phyloP scores from a whole-genome alignment of 805 yeast genomes.

The Candida manassasensis region DNA sequence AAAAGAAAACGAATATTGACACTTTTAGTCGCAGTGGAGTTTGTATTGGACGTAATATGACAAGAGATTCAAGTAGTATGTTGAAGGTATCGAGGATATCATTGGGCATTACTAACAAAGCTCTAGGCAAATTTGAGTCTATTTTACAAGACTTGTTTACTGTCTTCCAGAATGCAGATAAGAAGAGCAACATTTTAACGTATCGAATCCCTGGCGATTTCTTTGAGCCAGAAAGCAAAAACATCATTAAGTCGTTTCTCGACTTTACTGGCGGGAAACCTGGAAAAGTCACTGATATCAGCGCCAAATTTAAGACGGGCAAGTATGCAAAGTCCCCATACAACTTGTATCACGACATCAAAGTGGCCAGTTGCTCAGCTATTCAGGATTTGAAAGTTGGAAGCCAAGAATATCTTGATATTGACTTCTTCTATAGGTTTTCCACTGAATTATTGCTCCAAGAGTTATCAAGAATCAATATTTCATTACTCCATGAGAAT shows the following conservation, averaged over 20 bases:
- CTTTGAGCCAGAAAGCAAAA: slow-evolving; percentile 40
- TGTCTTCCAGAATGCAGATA: slow-evolving; percentile 25
- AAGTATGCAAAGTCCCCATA: slow-evolving; percentile 47
- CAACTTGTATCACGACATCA: slow-evolving; percentile 62
- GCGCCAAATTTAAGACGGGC: slow-evolving; percentile 30
- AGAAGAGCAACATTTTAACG: slow-evolving; percentile 15
- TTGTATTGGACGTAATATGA: slow-evolving; percentile 2
- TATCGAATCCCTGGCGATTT: slow-evolving; percentile 41
- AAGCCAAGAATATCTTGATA: slow-evolving; percentile 41
- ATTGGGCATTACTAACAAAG: slow-evolving; percentile 7
- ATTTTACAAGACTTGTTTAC: slow-evolving; percentile 19
- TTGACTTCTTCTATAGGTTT: slow-evolving; percentile 61
- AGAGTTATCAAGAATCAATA: slow-evolving; percentile 37
- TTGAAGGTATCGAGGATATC: neutral
- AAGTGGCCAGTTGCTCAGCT: slow-evolving; percentile 46
- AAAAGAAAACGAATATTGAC: neutral
- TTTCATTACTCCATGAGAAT: slow-evolving; percentile 10
- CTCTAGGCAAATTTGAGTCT: slow-evolving; percentile 8
- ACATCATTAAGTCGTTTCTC: slow-evolving; percentile 40
- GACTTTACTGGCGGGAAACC: slow-evolving; percentile 28
- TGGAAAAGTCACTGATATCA: slow-evolving; percentile 35
- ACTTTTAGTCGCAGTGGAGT: neutral
- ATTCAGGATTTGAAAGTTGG: slow-evolving; percentile 48
- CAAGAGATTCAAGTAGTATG: slow-evolving; percentile 6
- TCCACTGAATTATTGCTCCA: slow-evolving; percentile 59